Percentiles rank a stretch among this genome's conserved stretches.
phyloP scores from a whole-genome alignment of 345 rosid genomes.

The Eucalyptus erythrocorys region DNA sequence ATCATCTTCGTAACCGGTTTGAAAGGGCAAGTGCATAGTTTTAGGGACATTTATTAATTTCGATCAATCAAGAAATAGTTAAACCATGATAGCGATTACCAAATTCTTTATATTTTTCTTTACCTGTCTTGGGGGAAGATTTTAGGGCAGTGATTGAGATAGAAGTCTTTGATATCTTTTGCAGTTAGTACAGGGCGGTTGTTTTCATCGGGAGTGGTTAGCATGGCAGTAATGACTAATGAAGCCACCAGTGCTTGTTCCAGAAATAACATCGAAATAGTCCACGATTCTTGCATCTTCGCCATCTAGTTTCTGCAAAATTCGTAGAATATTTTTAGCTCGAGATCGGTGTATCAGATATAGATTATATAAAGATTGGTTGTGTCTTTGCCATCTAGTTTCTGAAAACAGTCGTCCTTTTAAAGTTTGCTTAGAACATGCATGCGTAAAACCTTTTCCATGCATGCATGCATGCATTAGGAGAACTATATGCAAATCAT shows the following conservation, averaged over 20 bases:
- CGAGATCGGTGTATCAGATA: neutral
- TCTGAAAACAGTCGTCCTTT: conserved; percentile 7
- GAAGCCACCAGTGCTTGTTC: conserved; percentile 33
- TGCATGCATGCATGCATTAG: neutral
- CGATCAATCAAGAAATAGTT: neutral
- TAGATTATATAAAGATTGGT: neutral
- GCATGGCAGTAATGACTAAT: conserved; percentile 20
- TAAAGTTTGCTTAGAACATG: neutral
- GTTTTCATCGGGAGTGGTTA: conserved; percentile 11
- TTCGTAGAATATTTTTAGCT: neutral
- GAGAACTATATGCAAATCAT: neutral
- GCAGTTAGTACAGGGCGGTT: conserved; percentile 23
- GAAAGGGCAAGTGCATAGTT: neutral
- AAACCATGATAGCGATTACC: neutral
- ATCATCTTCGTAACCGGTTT: neutral
- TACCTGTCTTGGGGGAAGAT: conserved; percentile 17
- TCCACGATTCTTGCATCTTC: conserved; percentile 22
- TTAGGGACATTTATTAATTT: neutral
- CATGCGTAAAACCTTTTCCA: neutral
- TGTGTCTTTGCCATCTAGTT: neutral
- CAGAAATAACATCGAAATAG: conserved; percentile 22
- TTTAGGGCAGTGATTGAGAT: conserved; percentile 5
- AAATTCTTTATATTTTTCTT: neutral
- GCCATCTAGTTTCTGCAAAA: conserved; percentile 17
- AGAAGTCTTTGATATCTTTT: conserved; percentile 16